A percentile compares a stretch with the other conserved stretches of the same genome.
phyloP scores from a whole-genome alignment of 2,329 filamentous ascomycete species.

The Knoxdaviesia capensis region DNA sequence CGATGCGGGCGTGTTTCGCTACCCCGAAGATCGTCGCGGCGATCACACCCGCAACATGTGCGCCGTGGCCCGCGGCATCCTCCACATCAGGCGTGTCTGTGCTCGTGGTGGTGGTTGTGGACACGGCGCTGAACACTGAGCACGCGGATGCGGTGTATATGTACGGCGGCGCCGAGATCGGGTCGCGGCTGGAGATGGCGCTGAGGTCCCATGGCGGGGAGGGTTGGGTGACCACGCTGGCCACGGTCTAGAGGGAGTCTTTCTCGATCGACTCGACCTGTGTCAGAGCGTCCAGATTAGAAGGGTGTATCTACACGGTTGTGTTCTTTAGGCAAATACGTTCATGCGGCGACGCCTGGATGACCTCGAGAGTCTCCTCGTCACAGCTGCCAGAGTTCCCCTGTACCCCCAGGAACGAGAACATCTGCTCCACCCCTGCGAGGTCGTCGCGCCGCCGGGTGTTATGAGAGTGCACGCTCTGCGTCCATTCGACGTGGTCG shows the following conservation, averaged over 20 bases:
- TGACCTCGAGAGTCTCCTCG: constrained; percentile 3
- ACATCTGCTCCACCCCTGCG: too few relatives aligned
- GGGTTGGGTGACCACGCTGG: constrained; percentile 8
- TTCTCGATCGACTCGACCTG: not conserved
- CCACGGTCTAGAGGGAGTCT: constrained; percentile 1
- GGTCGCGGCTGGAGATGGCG: constrained; percentile 12
- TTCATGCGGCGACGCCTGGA: constrained; percentile 2
- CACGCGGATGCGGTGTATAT: constrained; percentile 7
- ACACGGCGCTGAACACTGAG: too few relatives aligned
- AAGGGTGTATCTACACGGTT: not conserved
- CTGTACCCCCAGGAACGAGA: not conserved
- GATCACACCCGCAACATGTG: constrained; percentile 12
- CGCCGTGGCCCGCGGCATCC: constrained; percentile 20
- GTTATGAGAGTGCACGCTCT: too few relatives aligned
- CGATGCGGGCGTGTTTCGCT: constrained; percentile 21
- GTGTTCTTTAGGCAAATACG: too few relatives aligned
- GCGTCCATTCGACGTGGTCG: too few relatives aligned
- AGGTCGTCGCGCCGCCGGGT: too few relatives aligned
- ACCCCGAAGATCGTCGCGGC: constrained; percentile 9
- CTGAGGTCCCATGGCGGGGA: constrained; percentile 14
- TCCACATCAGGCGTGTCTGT: too few relatives aligned
- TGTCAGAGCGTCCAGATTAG: not conserved
- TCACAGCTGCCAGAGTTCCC: constrained; percentile 5
- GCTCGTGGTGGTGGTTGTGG: constrained; percentile 4
- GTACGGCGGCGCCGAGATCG: constrained; percentile 5